phyloP scores from a whole-genome alignment of 2,329 filamentous ascomycete genomes.

The Helicocarpus griseus region DNA sequence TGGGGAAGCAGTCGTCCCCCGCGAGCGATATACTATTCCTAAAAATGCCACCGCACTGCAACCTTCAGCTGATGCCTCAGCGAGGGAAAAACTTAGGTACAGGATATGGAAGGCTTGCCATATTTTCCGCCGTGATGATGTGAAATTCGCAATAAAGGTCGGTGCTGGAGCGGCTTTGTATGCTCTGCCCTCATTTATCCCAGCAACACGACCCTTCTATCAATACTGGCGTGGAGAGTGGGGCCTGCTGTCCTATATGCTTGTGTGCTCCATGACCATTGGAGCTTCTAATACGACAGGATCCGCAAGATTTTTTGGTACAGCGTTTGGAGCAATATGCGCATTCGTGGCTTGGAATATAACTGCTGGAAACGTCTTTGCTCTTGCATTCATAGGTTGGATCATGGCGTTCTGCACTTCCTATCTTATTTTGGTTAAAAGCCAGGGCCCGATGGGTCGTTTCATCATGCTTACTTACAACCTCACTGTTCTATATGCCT shows the following conservation, averaged over 20 bases:
- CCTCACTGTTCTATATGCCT: constrained; percentile 85
- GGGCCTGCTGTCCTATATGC: constrained; percentile 94
- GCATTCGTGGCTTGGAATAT: constrained; percentile 71
- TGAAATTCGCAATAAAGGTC: constrained; percentile 82
- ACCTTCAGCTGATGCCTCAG: not conserved
- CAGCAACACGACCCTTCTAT: constrained; percentile 68
- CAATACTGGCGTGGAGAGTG: constrained; percentile 89
- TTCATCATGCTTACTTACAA: constrained; percentile 97
- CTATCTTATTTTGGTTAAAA: constrained; percentile 75
- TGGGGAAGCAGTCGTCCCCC: not conserved
- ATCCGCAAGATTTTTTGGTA: constrained; percentile 75
- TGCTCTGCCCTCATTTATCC: constrained; percentile 79
- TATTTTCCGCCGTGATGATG: constrained; percentile 54
- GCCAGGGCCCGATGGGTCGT: constrained; percentile 80
- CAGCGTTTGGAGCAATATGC: constrained; percentile 65
- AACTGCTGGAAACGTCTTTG: constrained; percentile 61
- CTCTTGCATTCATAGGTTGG: constrained; percentile 74
- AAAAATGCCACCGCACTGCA: constrained; percentile 7
- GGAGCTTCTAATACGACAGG: constrained; percentile 92
- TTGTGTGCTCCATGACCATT: constrained; percentile 96
- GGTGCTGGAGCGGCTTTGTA: constrained; percentile 82
- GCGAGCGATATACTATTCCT: not conserved
- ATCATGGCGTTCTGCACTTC: constrained; percentile 74
- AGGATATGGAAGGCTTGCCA: constrained; percentile 46
- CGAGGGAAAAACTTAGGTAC: constrained; percentile 31